Evolutionary conservation across 2,329 filamentous ascomycete species (phyloP).

Genomic region (Aspergillus neoniger): DNA sequence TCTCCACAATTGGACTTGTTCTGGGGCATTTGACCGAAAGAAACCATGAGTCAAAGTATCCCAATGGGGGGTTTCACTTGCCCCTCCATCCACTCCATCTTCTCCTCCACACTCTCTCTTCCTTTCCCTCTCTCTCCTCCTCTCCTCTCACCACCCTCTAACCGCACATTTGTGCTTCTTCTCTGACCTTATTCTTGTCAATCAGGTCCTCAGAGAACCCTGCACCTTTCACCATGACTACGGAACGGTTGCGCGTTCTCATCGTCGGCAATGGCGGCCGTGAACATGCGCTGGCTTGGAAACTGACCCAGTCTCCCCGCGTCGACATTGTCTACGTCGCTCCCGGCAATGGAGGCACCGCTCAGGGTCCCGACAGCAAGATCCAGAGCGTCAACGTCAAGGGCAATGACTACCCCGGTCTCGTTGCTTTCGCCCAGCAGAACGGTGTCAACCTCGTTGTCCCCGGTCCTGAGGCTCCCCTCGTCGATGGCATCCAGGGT

Average conservation of each 20-base stretch:
- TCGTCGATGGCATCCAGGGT: conserved; percentile 85
- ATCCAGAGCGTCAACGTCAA: conserved; percentile 73
- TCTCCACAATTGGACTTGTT: neutral
- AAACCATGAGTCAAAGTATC: neutral
- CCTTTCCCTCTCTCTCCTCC: neutral
- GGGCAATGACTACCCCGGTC: conserved; percentile 73
- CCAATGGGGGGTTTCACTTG: neutral
- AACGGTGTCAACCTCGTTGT: conserved; percentile 79
- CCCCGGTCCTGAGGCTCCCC: conserved; percentile 88
- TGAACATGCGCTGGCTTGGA: conserved; percentile 94
- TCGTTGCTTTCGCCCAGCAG: conserved; percentile 73
- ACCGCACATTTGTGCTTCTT: neutral
- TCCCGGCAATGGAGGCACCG: conserved; percentile 86
- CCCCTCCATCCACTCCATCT: neutral
- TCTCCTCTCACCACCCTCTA: neutral
- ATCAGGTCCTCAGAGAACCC: conserved; percentile 11
- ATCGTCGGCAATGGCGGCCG: conserved; percentile 92
- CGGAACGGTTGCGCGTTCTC: conserved; percentile 66
- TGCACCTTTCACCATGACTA: conserved; percentile 35
- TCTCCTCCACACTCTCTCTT: neutral
- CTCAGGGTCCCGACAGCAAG: conserved; percentile 56
- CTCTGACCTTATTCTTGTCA: neutral
- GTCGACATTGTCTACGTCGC: conserved; percentile 72
- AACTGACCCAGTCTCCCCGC: conserved; percentile 76
- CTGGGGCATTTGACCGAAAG: neutral